Base-by-base conservation (phyloP, 176 grass and related monocot genomes). In the Luzula sylvatica region DNA sequence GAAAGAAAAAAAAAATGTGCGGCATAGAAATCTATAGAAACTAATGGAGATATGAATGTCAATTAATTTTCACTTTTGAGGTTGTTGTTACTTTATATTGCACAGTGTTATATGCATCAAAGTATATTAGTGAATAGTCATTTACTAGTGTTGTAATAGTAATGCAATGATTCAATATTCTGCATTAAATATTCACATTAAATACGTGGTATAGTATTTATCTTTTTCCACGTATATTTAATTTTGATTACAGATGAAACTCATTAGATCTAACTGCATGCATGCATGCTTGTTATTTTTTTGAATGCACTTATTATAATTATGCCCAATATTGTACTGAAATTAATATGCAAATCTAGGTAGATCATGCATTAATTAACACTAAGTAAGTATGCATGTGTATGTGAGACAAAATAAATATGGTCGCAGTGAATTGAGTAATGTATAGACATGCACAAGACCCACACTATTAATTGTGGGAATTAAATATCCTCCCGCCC, bases 401-500 rank as follows among this genome's bases (percentile, higher is more conserved):
- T 24, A 26, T 26, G 5, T 15, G 7, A 5, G 20, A 61, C 11
- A 61, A 61, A 38, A 45, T 25, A 61, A 58, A 42, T 58, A 58
- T 35, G 30, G 7, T 35, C 55, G 38, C 42, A 26, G 20, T 1
- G 20, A 40, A 61, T 60, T 35, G 0, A 61, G 21, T 26, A 43
- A 23, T 23, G n/a, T n/a, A n/a, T n/a, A n/a, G n/a, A n/a, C n/a
- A 42, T 14, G 24, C 39, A 13, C 52, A 61, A 45, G 39, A 18
- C 6, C 30, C 20, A 45, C 56, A 61, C 39, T 45, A 46, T 46
- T 6, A 8, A 62, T 45, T 3, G 2, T 26, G 41, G 19, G 45
- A 42, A 19, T 43, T 45, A 28, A 40, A 47, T 46, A 45, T 62
- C 3, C 35, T n/a, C 25, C 35, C 35, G 18, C 35, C 42, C 17